phyloP scores from a whole-genome alignment of 225 moss, liverwort and hornwort species.

The Rhytidiadelphus loreus region DNA sequence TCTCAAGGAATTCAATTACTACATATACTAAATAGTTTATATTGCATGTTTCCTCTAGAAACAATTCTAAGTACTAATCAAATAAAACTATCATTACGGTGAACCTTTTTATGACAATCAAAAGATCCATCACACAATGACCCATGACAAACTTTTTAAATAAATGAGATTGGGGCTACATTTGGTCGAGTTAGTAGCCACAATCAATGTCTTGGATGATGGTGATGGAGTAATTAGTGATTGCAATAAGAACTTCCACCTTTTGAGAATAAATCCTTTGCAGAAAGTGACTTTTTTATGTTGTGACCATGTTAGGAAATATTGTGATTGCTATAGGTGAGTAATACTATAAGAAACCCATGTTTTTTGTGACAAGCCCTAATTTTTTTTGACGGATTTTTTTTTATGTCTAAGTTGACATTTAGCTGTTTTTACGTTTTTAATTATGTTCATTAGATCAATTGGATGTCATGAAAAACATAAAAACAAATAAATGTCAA shows the following conservation, averaged over 20 bases:
- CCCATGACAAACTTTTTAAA: background rate
- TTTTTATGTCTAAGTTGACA: too few species aligned
- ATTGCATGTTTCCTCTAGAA: background rate
- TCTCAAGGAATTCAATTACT: background rate
- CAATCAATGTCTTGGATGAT: background rate
- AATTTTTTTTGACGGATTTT: too few species aligned
- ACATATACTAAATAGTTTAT: rapidly evolving
- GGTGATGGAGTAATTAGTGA: background rate
- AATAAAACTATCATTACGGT: background rate
- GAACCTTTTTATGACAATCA: background rate
- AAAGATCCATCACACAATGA: background rate
- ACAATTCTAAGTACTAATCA: background rate
- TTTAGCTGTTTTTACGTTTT: too few species aligned
- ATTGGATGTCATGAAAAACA: too few species aligned
- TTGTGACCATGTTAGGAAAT: too few species aligned
- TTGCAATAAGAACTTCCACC: rapidly evolving
- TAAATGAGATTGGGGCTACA: background rate
- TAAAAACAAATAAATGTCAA: too few species aligned
- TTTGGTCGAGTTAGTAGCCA: background rate
- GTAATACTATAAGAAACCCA: too few species aligned
- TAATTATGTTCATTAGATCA: too few species aligned
- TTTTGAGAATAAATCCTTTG: too few species aligned
- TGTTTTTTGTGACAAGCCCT: too few species aligned
- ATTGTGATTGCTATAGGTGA: too few species aligned
- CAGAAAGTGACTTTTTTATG: too few species aligned